Evolutionary conservation across 345 rosid species (phyloP).

Genomic region (Rhodamnia rubescens): DNA sequence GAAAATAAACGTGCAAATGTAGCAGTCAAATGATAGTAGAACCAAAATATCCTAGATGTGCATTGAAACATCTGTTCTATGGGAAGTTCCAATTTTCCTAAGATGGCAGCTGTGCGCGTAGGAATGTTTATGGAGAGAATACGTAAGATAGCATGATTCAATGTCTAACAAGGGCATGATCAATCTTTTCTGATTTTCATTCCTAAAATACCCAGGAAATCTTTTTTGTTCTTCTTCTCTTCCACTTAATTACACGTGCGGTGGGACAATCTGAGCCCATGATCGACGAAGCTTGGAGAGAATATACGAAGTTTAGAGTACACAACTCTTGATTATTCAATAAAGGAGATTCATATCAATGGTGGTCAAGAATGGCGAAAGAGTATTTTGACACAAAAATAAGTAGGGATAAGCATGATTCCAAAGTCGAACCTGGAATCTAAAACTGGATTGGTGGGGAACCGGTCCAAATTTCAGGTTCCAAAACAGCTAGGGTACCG

Average conservation of each 20-base stretch:
- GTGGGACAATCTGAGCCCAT: not conserved
- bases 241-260: not conserved
- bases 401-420: not conserved
- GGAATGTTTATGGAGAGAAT: not conserved
- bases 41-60: not conserved
- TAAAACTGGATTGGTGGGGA: no score
- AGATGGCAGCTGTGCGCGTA: rapidly evolving
- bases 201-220: not conserved
- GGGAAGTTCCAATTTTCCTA: not conserved
- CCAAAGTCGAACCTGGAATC: no score
- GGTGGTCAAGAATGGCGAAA: not conserved
- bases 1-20: not conserved
- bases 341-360: not conserved
- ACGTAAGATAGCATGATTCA: not conserved
- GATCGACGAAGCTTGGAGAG: not conserved
- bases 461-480: no score
- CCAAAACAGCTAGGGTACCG: no score
- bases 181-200: not conserved
- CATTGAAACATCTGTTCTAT: not conserved
- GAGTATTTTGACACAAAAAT: not conserved
- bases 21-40: not conserved
- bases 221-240: no score
- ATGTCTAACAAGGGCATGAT: not conserved
- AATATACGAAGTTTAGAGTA: not conserved
- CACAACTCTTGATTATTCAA: not conserved